phyloP scores from a whole-genome alignment of 2,329 filamentous ascomycete species.

The Colletotrichum tabaci region DNA sequence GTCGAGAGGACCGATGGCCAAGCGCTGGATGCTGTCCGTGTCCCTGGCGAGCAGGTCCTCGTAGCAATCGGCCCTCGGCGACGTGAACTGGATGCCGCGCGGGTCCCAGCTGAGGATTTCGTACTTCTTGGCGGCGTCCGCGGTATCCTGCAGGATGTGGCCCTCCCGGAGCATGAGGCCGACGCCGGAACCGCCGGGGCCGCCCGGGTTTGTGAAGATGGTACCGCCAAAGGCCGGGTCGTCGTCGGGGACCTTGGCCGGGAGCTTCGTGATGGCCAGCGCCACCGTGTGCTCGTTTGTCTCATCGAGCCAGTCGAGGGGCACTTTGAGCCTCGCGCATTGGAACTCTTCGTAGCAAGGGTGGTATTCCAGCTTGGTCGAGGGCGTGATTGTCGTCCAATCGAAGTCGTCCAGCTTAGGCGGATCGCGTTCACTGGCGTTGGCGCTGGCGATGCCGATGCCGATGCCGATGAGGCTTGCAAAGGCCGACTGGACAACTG shows the following conservation, averaged over 20 bases:
- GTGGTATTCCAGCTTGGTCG: constrained; percentile 54
- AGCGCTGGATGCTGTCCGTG: constrained; percentile 49
- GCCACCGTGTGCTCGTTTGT: constrained; percentile 50
- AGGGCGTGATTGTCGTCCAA: constrained; percentile 55
- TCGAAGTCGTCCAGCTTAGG: constrained; percentile 47
- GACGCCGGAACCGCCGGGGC: constrained; percentile 60
- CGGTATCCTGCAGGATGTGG: constrained; percentile 33
- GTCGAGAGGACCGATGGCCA: constrained; percentile 50
- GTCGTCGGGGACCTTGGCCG: constrained; percentile 55
- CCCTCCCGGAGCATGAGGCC: constrained; percentile 47
- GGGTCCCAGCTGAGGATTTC: constrained; percentile 63
- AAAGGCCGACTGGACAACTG: not conserved
- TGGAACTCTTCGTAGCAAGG: constrained; percentile 56
- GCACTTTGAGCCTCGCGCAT: constrained; percentile 60
- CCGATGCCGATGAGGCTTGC: constrained; percentile 14
- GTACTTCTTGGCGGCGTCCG: constrained; percentile 53
- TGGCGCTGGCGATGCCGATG: constrained; percentile 4
- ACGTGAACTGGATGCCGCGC: constrained; percentile 56
- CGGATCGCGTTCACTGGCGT: not conserved
- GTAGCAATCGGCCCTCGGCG: constrained; percentile 58
- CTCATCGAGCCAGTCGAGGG: constrained; percentile 57
- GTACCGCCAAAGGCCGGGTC: constrained; percentile 59
- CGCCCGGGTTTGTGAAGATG: constrained; percentile 62
- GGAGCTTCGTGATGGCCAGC: constrained; percentile 59
- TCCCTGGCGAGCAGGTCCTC: constrained; percentile 50